A percentile compares a stretch with the other conserved stretches of the same genome.
phyloP scores from a whole-genome alignment of 1,284 basidiomycete genomes.

The Coriolopsis trogii region DNA sequence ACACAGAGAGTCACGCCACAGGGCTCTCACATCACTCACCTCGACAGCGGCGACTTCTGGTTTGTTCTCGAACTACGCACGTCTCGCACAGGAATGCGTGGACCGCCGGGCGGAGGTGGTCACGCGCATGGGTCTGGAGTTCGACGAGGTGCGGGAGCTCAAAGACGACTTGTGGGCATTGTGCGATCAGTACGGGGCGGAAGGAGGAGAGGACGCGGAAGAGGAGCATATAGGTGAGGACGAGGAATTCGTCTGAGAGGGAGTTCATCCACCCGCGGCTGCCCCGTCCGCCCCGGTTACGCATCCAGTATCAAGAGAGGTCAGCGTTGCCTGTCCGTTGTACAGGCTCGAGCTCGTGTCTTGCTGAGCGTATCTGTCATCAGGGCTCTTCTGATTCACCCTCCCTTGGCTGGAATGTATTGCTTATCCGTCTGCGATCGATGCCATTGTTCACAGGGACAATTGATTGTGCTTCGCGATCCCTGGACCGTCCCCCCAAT shows the following conservation, averaged over 20 bases:
- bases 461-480: too few species aligned
- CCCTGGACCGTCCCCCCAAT: too few species aligned
- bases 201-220: constrained; percentile 10
- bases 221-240: constrained; percentile 13
- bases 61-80: constrained; percentile 32
- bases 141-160: constrained; percentile 37
- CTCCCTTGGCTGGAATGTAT: too few species aligned
- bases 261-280: too few species aligned
- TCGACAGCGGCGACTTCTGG: constrained; percentile 26
- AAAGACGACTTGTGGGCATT: constrained; percentile 36
- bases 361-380: too few species aligned
- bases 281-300: too few species aligned
- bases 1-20: not conserved
- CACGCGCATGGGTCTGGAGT: constrained; percentile 32
- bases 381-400: too few species aligned
- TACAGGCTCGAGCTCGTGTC: too few species aligned
- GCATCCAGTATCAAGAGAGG: too few species aligned
- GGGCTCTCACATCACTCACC: constrained; percentile 30
- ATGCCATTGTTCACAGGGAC: too few species aligned
- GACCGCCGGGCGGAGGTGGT: constrained; percentile 33
- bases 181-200: constrained; percentile 33
- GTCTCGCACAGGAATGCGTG: constrained; percentile 30
- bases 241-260: not conserved
- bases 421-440: too few species aligned
- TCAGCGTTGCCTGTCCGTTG: too few species aligned